Conservation (phyloP, 2,329 filamentous ascomycete species). For the Xylaria hypoxylon region DNA sequence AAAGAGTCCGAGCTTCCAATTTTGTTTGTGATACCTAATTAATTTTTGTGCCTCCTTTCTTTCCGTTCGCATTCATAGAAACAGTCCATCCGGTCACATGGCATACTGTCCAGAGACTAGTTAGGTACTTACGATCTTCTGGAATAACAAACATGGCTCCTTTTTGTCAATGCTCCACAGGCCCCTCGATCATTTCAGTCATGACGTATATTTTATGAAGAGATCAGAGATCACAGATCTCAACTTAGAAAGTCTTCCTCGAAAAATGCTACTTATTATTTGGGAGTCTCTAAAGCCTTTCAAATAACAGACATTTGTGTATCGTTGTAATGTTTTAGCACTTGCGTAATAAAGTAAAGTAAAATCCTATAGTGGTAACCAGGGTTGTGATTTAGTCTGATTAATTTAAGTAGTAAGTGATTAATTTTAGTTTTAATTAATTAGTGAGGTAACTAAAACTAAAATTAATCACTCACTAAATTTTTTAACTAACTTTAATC, state of each 20-base stretch:
- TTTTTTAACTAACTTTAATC: no score
- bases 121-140: conserved; percentile 8
- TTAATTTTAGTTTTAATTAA: no score
- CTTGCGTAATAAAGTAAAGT: not conserved
- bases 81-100: not conserved
- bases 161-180: conserved; percentile 15
- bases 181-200: conserved; percentile 13
- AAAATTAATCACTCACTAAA: no score
- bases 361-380: no score
- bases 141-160: not conserved
- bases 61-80: not conserved
- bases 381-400: no score
- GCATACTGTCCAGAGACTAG: not conserved
- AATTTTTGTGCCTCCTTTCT: conserved; percentile 3
- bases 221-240: conserved; percentile 1
- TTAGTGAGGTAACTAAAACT: no score
- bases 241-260: not conserved
- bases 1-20: conserved; percentile 31
- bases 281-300: not conserved
- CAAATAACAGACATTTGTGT: no score
- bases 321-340: not conserved
- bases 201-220: conserved; percentile 19
- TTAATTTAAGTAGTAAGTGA: no score
- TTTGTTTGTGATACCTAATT: conserved; percentile 20
- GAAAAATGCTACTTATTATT: not conserved